Base-by-base conservation (phyloP, 208 protist genomes). In the Leishmania gerbilli region DNA sequence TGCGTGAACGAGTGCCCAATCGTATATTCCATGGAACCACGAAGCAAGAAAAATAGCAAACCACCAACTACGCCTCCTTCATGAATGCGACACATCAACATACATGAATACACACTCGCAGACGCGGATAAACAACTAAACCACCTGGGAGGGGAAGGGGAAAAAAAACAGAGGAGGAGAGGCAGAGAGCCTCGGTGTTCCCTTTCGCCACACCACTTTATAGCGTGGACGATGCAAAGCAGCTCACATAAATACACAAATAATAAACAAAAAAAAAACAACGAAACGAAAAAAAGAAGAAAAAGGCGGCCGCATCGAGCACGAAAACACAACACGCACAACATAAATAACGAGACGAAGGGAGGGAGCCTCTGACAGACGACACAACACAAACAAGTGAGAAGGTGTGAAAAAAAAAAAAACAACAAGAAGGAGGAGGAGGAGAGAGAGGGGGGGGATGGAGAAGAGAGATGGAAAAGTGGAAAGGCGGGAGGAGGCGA, bases 61-160 rank as follows among this genome's bases (percentile, higher is more conserved):
- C 34, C 27, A n/a, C 19, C 56, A n/a, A 62, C 56, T 31, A 13
- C 56, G 4, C 56, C 56, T 62, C 7, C 27, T 13, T 62, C 56
- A n/a, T n/a, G 24, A 62, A n/a, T 24, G 56, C 24, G 3, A 62
- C 56, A n/a, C 24, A 62, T 55, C 11, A 34, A 24, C 64, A 45
- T 9, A 45, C 64, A 69, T 69, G 34, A 42, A n/a, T 15, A 24
- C 64, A 69, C 64, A 42, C 64, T 9, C 34, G 34, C 11, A 69
- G 34, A 69, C 7, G 34, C 67, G 0, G 37, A 72, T 27, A 58
- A 45, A 74, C 64, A 51, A 76, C 62, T 31, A 80, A 77, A 40
- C 74, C 13, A 71, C 8, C 34, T 1, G 60, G n/a, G 21, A 19
- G 31, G 27, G 55, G 11, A 19, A 40, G 19, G 49, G 34, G 34